Evolutionary conservation across 306 rosid genomes (phyloP).

Genomic region (Cicer bijugum): DNA sequence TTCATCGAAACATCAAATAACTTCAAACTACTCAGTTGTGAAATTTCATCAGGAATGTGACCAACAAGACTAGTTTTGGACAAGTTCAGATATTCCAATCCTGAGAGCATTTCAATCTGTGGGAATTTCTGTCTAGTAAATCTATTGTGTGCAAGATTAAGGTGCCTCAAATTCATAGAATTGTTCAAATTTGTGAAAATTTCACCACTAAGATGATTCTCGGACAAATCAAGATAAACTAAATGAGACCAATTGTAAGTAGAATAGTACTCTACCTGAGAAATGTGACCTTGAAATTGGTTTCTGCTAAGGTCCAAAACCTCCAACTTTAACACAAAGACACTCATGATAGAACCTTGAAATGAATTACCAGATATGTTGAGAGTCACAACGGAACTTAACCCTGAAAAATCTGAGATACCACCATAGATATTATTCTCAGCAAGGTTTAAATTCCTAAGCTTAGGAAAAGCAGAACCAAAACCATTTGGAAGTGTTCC

Average conservation of each 20-base stretch:
- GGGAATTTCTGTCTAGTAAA: conserved; percentile 74
- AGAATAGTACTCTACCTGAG: conserved; percentile 77
- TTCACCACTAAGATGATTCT: conserved; percentile 80
- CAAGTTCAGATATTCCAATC: conserved; percentile 81
- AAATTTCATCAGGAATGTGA: conserved; percentile 73
- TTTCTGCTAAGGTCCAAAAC: conserved; percentile 86
- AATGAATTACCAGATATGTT: conserved; percentile 82
- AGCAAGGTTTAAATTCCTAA: conserved; percentile 76
- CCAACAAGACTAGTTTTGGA: conserved; percentile 73
- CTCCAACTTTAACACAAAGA: conserved; percentile 69
- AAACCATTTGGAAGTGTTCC: conserved; percentile 88
- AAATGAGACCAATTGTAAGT: conserved; percentile 70
- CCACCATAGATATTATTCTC: conserved; percentile 67
- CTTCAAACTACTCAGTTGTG: conserved; percentile 57
- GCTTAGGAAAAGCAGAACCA: conserved; percentile 80
- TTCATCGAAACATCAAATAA: conserved; percentile 84
- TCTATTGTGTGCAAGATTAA: conserved; percentile 83
- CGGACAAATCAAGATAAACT: conserved; percentile 87
- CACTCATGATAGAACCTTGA: conserved; percentile 72
- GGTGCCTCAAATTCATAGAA: conserved; percentile 66
- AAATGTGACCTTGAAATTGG: conserved; percentile 78
- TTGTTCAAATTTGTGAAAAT: conserved; percentile 60
- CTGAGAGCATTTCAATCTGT: conserved; percentile 52
- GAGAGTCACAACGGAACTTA: conserved; percentile 66
- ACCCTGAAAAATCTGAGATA: conserved; percentile 60